These are phyloP conservation scores for Hypoxylon sp. DNA, from an alignment of 2,329 filamentous ascomycete species.

Conservation along the genomic window DNA sequence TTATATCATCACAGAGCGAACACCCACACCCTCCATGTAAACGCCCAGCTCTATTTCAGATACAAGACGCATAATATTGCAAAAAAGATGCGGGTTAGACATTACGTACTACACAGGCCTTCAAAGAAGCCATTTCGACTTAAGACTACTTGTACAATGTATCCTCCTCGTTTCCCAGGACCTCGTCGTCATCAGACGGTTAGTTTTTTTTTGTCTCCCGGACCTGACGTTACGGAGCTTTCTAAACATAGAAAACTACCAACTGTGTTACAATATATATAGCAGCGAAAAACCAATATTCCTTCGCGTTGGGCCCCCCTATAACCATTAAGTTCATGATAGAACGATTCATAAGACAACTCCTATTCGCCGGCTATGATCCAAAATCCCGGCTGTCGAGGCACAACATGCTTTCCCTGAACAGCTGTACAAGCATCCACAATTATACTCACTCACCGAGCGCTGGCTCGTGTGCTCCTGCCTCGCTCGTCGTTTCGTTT, in stretches of 20 bases:
- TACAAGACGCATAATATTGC: not conserved
- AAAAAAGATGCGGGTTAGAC: constrained; percentile 30
- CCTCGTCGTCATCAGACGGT: constrained; percentile 10
- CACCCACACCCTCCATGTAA: no score
- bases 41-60: not conserved
- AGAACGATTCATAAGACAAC: constrained; percentile 33
- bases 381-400: constrained; percentile 12
- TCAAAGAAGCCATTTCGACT: constrained; percentile 21
- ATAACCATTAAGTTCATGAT: constrained; percentile 38
- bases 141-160: constrained; percentile 35
- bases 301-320: constrained; percentile 15
- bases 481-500: constrained; percentile 51
- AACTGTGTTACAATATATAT: constrained; percentile 19
- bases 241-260: not conserved
- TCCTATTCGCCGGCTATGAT: constrained; percentile 38
- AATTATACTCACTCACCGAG: constrained; percentile 47
- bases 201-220: constrained; percentile 9
- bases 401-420: constrained; percentile 11
- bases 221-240: constrained; percentile 10
- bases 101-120: constrained; percentile 40
- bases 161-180: constrained; percentile 23
- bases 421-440: not conserved
- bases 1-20: no score
- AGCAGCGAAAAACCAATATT: constrained; percentile 20
- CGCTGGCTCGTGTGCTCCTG: constrained; percentile 44